A percentile compares a stretch with the other conserved stretches of the same genome.
Conservation (phyloP, 768 basidiomycete species). For the Mycena vulgaris region DNA sequence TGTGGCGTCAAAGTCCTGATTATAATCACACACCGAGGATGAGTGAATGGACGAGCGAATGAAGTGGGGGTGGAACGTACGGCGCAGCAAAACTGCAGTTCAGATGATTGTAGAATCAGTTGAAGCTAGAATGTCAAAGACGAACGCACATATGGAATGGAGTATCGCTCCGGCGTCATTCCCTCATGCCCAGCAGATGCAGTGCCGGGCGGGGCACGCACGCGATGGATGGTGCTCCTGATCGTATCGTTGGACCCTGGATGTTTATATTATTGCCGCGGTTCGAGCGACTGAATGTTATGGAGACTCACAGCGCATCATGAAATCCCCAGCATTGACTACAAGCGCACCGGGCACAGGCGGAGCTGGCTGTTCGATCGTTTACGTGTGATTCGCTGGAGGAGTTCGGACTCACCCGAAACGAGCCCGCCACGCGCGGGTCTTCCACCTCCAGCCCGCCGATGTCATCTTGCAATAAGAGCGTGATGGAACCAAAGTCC, state of each 20-base stretch:
- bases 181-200: slow-evolving; percentile 23
- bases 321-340: slow-evolving; percentile 67
- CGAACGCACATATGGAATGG: slow-evolving; percentile 69
- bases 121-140: too few species aligned
- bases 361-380: slow-evolving; percentile 51
- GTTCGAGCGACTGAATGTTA: too few species aligned
- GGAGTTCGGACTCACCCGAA: slow-evolving; percentile 47
- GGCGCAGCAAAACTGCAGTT: slow-evolving; percentile 15
- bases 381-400: too few species aligned
- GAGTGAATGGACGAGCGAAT: slow-evolving; percentile 5
- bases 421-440: slow-evolving; percentile 61
- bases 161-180: slow-evolving; percentile 68
- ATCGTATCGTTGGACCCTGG: slow-evolving; percentile 64
- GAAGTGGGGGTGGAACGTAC: slow-evolving; percentile 30
- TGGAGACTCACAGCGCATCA: slow-evolving; percentile 61
- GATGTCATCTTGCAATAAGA: slow-evolving; percentile 72
- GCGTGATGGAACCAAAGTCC: slow-evolving; percentile 72
- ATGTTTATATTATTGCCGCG: too few species aligned
- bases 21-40: not conserved
- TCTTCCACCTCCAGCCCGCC: slow-evolving; percentile 77
- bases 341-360: slow-evolving; percentile 63
- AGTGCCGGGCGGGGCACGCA: slow-evolving; percentile 54
- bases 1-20: slow-evolving; percentile 56
- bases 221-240: slow-evolving; percentile 68
- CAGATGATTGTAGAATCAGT: too few species aligned